Base-by-base conservation (phyloP, 768 basidiomycete genomes). In the Xerocomus spinulosus region DNA sequence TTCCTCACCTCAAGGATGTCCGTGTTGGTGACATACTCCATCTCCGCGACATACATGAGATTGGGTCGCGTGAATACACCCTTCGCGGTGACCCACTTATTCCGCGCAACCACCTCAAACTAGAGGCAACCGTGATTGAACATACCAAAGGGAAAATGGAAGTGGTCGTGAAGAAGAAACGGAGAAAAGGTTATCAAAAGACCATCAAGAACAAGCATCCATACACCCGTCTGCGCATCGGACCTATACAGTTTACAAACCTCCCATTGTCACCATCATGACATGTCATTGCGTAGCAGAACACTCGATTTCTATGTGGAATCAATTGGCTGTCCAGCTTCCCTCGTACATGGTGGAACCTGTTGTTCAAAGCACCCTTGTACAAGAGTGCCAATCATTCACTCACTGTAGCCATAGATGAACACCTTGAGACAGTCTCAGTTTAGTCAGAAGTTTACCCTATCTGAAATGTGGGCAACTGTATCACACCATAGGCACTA, bases 141-240 rank as follows among this genome's bases (percentile, higher is more conserved):
- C 95, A 99, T 64, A 98, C 96, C 35, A 97, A 94, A 68, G 89
- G 92, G 8, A 78, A 79, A 44, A 87, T 98, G 88, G 88, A 95
- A 70, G 78, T 75, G 58, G 87, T 89, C 46, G 81, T 94, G 71
- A 96, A 97, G 77, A 95, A 94, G 75, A 99, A 98, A 76, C 74
- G 93, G 70, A 84, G 96, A 83, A 97, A 98, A 75, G 93, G 95
- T 9, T 98, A 98, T 72, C 82, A 88, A 70, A 90, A 91, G 71
- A 92, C 90, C 8, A 90, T 97, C 54, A 79, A 82, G 65, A 86
- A 92, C 68, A 98, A 97, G 69, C 92, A 93, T 64, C 87, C 86
- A 2, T 98, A 89, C 73, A 98, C 95, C n/a, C 81, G 93, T 63
- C 77, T 99, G 49, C 79, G 94, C 43, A 87, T 99, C 55, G 92